These are phyloP conservation scores for Aspergillus hancockii DNA, from an alignment of 495 filamentous ascomycete species.

Conservation along the genomic window DNA sequence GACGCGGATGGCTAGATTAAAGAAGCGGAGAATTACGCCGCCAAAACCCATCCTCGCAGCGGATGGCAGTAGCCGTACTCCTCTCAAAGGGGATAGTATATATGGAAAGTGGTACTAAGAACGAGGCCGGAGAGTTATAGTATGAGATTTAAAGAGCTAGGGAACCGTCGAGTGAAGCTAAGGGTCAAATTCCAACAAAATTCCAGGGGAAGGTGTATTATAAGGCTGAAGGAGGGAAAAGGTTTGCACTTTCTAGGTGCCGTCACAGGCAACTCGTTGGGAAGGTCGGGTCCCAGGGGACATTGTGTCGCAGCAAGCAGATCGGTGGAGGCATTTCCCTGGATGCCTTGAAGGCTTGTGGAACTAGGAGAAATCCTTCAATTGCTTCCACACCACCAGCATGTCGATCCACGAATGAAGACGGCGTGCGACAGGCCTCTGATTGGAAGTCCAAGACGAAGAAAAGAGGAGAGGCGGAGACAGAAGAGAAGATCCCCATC, in stretches of 20 bases:
- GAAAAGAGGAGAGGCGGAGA: conserved; percentile 1
- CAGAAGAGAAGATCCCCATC: neutral
- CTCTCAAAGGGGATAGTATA: neutral
- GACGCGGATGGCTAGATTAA: conserved; percentile 63
- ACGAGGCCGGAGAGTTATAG: neutral
- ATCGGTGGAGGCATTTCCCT: conserved; percentile 12
- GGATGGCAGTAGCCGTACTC: neutral
- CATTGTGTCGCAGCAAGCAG: conserved; percentile 1
- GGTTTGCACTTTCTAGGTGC: conserved; percentile 4
- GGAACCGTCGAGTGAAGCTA: neutral
- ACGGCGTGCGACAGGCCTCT: conserved; percentile 1
- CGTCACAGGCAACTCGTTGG: conserved; percentile 23
- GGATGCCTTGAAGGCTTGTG: conserved; percentile 5
- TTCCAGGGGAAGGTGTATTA: neutral
- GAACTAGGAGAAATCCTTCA: neutral
- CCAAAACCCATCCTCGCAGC: conserved; percentile 42
- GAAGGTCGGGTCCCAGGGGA: conserved; percentile 14
- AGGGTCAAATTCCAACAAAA: neutral
- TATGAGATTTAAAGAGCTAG: neutral
- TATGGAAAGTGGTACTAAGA: neutral
- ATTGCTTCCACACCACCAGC: conserved; percentile 3
- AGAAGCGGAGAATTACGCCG: conserved; percentile 60
- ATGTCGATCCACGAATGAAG: conserved; percentile 23
- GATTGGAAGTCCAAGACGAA: conserved; percentile 9
- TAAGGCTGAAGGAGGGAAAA: conserved; percentile 8